Conservation (phyloP, 495 filamentous ascomycete genomes). For the Penicillium simplicissimum region DNA sequence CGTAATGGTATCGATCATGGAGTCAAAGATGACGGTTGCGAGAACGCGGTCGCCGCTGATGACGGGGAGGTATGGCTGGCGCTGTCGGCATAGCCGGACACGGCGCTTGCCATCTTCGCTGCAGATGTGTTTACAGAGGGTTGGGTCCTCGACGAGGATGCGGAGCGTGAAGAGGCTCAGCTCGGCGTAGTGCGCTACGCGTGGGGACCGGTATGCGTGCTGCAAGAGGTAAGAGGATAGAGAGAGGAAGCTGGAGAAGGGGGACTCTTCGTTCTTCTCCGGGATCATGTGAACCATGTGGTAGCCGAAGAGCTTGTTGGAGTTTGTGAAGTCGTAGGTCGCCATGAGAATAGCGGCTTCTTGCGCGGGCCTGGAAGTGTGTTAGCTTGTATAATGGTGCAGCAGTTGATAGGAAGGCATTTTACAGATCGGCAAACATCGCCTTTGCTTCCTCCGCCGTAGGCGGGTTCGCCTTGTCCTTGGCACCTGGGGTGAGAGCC, state of each 20-base stretch:
- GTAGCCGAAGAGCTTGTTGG: constrained; percentile 94
- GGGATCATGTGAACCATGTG: constrained; percentile 67
- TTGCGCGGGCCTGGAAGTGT: constrained; percentile 63
- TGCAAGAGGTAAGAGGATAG: constrained; percentile 90
- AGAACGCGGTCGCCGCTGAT: constrained; percentile 69
- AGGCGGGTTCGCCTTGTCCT: constrained; percentile 51
- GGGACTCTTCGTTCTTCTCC: constrained; percentile 67
- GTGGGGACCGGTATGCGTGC: constrained; percentile 81
- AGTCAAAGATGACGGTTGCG: constrained; percentile 76
- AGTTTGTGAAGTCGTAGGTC: constrained; percentile 89
- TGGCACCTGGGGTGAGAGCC: constrained; percentile 67
- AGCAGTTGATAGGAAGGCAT: background rate
- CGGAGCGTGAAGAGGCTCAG: constrained; percentile 81
- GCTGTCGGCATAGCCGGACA: constrained; percentile 86
- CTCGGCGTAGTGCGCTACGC: constrained; percentile 77
- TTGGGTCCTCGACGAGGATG: constrained; percentile 83
- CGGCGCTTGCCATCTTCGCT: constrained; percentile 72
- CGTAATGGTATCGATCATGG: constrained; percentile 85
- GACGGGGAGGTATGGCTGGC: constrained; percentile 82
- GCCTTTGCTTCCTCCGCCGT: constrained; percentile 73
- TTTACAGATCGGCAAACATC: constrained; percentile 70
- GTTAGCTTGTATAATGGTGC: constrained; percentile 25
- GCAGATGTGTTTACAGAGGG: constrained; percentile 81
- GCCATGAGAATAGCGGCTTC: constrained; percentile 78
- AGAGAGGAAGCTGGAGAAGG: constrained; percentile 82